Base-by-base conservation (phyloP, 768 basidiomycete species). In the Mycena galericulata region DNA sequence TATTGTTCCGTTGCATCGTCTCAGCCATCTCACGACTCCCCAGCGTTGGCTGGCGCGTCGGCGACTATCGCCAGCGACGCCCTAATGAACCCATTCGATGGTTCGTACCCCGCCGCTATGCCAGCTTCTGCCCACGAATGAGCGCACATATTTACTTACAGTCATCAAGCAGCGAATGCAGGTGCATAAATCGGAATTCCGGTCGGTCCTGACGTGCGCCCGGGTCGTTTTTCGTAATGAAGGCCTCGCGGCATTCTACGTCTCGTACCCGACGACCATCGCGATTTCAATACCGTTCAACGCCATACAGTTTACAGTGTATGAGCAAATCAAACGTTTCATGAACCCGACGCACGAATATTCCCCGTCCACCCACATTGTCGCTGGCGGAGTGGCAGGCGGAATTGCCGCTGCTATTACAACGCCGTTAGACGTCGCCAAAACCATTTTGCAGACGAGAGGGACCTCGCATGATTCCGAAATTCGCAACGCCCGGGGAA, bases 101-200 rank as follows among this genome's bases (percentile, higher is more conserved):
- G 97, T 98, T 79, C 77, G 90, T 79, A 15, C 57, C 12, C 20
- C n/a, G n/a, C n/a, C n/a, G n/a, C n/a, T n/a, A n/a, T n/a, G n/a
- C n/a, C n/a, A n/a, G n/a, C n/a, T n/a, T n/a, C n/a, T n/a, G n/a
- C 62, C 62, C 49, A 64, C 61, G 68, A 59, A 71, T 62, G 36
- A 55, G 68, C 46, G 22, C 53, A 46, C 32, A 43, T 71, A 67
- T 75, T 67, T 45, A 65, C 49, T 49, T 71, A 58, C 78, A 98
- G 97, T 99, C 74, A 95, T 99, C 84, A 99, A 99, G 82, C 98
- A 99, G 84, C 90, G 98, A 57, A 98, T 99, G 98, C 98, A 99
- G 81, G 86, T 99, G 63, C 96, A 97, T 82, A 90, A 93, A 76
- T 99, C 98, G 4, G 86, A 92, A 78, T 96, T 95, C 80, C 92